Conservation (phyloP, 2,329 filamentous ascomycete species). For the Alternaria angustiovoidea region DNA sequence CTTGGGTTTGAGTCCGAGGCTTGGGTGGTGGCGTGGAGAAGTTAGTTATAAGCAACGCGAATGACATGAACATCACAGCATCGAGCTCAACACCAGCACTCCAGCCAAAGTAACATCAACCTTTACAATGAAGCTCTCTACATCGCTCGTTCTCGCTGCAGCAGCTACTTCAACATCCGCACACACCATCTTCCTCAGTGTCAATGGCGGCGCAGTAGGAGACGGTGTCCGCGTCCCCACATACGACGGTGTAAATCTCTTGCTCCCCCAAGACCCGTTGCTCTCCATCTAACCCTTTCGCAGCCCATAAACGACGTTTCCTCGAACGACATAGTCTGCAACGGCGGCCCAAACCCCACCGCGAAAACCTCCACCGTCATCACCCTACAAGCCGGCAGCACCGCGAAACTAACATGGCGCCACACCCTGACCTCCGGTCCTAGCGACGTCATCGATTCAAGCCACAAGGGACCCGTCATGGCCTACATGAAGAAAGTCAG, state of each 20-base stretch:
- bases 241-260: constrained; percentile 41
- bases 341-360: constrained; percentile 63
- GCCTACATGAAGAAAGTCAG: constrained; percentile 66
- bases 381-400: constrained; percentile 56
- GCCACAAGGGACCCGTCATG: constrained; percentile 65
- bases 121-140: constrained; percentile 39
- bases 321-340: constrained; percentile 65
- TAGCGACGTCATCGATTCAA: constrained; percentile 64
- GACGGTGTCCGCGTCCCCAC: constrained; percentile 61
- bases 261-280: neutral
- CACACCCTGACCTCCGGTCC: constrained; percentile 61
- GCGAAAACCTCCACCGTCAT: constrained; percentile 44
- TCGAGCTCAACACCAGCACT: neutral
- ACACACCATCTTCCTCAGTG: constrained; percentile 62
- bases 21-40: neutral
- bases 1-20: constrained; percentile 8
- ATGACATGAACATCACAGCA: neutral
- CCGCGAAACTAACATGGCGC: constrained; percentile 64
- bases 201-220: constrained; percentile 58
- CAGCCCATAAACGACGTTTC: constrained; percentile 64
- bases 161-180: constrained; percentile 52
- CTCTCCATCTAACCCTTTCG: neutral
- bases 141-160: constrained; percentile 34
- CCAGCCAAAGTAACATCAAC: neutral
- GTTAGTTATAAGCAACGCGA: constrained; percentile 15